Evolutionary conservation across 495 filamentous ascomycete species (phyloP), one percentile per base, ranked within the genome.

Genomic region (Hypoxylon lenormandii): DNA sequence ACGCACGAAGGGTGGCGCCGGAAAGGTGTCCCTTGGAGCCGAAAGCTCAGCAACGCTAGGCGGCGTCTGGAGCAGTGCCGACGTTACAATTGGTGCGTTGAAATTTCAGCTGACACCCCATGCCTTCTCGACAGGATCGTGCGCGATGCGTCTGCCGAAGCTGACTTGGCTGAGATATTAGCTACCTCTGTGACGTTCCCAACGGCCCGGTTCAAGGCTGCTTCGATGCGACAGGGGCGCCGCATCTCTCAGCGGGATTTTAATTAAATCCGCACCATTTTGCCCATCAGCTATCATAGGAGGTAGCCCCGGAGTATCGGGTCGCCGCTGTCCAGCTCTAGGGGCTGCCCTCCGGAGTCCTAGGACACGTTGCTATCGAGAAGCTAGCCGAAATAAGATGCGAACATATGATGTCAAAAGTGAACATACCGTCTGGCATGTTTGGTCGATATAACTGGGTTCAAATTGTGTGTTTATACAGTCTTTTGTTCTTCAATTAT

Each of bases 131-230:
- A 60, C 23, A 45, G 23, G 56, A 56, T 19, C 40, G 38, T 62
- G 51, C 53, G 57, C 15, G 42, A 42, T 21, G n/a, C 4, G 19
- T 38, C 10, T n/a, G 53, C 38, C 19, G 56, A 53, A 64, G 61
- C 52, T n/a, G n/a, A n/a, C n/a, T n/a, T n/a, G n/a, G n/a, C n/a
- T 70, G 56, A 55, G 52, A 50, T 16, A 58, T 38, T 45, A 21
- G 36, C 42, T 47, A 21, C 45, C 13, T 23, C 43, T 33, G 58
- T 26, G 33, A 56, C 11, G 30, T 45, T 56, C 50, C 67, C 67
- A 62, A 28, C 22, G 22, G 38, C 15, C 38, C 33, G 67, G 67
- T 43, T 65, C 61, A 36, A 22, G 45, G 23, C 55, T 30, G 30
- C 38, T 33, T 42, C 28, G 10, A 49, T 12, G 46, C 21, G 46